phyloP scores from a whole-genome alignment of 441 rosid species.

The Euphorbia celastroides region DNA sequence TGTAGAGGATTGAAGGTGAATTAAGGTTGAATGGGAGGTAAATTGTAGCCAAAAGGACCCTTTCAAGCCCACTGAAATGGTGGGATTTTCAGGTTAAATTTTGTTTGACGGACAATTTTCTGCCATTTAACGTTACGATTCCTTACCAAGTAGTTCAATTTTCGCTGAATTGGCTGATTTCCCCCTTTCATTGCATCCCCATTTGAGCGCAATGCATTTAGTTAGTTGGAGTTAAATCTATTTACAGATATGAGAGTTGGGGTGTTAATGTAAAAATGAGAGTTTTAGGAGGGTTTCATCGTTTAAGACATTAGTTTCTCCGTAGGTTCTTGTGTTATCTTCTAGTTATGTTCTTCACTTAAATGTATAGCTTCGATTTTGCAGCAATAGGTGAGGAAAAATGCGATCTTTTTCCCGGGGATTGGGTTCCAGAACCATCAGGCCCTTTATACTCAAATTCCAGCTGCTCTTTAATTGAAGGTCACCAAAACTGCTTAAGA shows the following conservation, averaged over 20 bases:
- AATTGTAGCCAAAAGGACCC: too few relatives aligned
- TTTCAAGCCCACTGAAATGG: too few relatives aligned
- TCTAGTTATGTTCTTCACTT: slow-evolving; percentile 7
- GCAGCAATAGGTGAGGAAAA: slow-evolving; percentile 40
- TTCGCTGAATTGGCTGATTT: neutral
- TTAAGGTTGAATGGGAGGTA: too few relatives aligned
- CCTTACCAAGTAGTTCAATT: too few relatives aligned
- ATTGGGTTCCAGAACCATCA: slow-evolving; percentile 69
- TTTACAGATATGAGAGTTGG: slow-evolving; percentile 16
- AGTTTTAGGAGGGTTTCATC: slow-evolving; percentile 7
- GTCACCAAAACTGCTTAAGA: slow-evolving; percentile 81
- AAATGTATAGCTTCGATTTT: neutral
- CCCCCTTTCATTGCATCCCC: neutral
- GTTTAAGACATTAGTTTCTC: slow-evolving; percentile 13
- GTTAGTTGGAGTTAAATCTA: neutral
- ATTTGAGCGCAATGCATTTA: neutral
- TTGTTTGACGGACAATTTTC: too few relatives aligned
- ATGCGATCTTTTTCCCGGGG: slow-evolving; percentile 69
- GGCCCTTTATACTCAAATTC: slow-evolving; percentile 72
- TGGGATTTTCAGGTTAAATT: too few relatives aligned
- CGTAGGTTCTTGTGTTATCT: too few relatives aligned
- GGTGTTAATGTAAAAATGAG: slow-evolving; percentile 13
- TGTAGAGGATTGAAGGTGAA: too few relatives aligned
- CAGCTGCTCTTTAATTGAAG: slow-evolving; percentile 62
- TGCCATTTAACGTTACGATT: too few relatives aligned